A percentile compares a stretch with the other conserved stretches of the same genome.
phyloP scores from a whole-genome alignment of 768 basidiomycete species.

The Amanita subjunquillea region DNA sequence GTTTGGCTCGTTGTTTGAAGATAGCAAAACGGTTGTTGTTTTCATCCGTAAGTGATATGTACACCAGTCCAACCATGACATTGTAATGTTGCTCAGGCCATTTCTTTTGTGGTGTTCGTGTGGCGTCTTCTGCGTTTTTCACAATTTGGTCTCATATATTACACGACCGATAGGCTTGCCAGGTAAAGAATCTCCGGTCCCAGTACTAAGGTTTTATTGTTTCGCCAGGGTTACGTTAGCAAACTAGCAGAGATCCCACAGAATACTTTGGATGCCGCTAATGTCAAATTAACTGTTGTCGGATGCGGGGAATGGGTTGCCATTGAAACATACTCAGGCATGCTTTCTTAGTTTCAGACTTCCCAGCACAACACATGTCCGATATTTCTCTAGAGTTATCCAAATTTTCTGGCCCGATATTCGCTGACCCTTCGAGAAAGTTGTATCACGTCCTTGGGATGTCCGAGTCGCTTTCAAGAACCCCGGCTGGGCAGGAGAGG shows the following conservation, averaged over 20 bases:
- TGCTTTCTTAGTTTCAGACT: background rate
- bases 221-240: conserved; percentile 34
- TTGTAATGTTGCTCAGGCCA: conserved; percentile 30
- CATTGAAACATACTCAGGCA: conserved; percentile 40
- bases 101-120: conserved; percentile 51
- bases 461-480: conserved; percentile 35
- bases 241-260: conserved; percentile 31
- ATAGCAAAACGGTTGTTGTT: conserved; percentile 45
- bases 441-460: conserved; percentile 56
- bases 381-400: conserved; percentile 27
- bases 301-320: conserved; percentile 52
- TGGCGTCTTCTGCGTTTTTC: background rate
- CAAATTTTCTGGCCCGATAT: conserved; percentile 37
- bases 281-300: conserved; percentile 34
- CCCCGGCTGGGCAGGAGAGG: conserved; percentile 33
- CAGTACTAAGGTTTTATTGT: background rate
- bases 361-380: background rate
- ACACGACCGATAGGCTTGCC: conserved; percentile 22
- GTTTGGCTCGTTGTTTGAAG: conserved; percentile 42
- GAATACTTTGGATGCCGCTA: conserved; percentile 28
- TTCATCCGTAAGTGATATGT: conserved; percentile 40
- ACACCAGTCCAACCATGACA: background rate
- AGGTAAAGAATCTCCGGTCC: conserved; percentile 19
- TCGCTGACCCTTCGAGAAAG: conserved; percentile 51
- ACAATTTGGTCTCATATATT: background rate